Evolutionary conservation across 768 basidiomycete species (phyloP), one percentile per base, ranked within the genome.

Genomic region (Phylloporus rhodoxanthus): DNA sequence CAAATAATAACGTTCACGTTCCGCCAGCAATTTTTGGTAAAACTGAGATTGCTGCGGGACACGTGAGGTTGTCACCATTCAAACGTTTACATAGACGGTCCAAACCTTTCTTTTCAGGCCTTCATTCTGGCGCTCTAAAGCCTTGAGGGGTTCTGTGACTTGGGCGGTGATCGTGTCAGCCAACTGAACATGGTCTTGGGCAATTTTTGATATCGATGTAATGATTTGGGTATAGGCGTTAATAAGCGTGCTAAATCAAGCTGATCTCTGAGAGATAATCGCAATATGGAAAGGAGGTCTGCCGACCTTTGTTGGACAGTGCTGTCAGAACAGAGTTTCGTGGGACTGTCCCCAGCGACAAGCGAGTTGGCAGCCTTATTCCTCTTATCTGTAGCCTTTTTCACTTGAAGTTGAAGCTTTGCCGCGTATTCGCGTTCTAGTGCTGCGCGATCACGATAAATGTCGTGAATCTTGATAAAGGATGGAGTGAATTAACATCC

Each of bases 381-480:
- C 66, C 85, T 87, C 75, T 81, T 87, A 38, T 91, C 90, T 9
- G 72, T 67, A 1, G 82, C 81, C 61, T 82, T 89, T 65, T 77
- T 82, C 8, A 75, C 74, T 28, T 92, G 65, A 14, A 72, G 65
- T 59, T 84, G 82, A 9, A 92, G 72, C 62, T 86, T 90, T 21
- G 68, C 62, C 0, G 87, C 85, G 62, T 89, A 91, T 62, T 92
- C 89, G 45, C 84, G 80, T 65, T 92, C 90, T 10, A 91, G 70
- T 7, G 72, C 75, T 9, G 71, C 80, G 39, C 83, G 77, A 44
- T 84, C 84, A 37, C 72, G 71, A 60, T 87, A 84, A 43, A 91
- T 57, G 39, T 91, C 87, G 50, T 85, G 80, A 46, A 87, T 77
- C 89, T 91, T 53, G 37, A 40, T 3, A 45, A 45, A 47, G 5